Percentiles rank a stretch among this genome's conserved stretches.
These are phyloP conservation scores for Erucastrum elatum DNA, from an alignment of 345 rosid species.

Conservation along the genomic window DNA sequence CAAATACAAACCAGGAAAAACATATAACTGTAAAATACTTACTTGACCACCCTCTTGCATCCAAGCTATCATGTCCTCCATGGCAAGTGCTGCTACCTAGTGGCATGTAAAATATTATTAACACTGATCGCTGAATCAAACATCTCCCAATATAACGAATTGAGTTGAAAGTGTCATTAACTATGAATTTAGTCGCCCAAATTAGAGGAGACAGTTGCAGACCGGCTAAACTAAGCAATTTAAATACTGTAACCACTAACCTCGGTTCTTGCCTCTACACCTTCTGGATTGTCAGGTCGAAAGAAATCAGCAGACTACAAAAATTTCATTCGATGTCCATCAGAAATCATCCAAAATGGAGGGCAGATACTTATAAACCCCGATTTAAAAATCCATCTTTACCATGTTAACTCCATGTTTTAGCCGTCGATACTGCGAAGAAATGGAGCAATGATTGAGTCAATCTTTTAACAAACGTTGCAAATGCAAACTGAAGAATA, in stretches of 20 bases:
- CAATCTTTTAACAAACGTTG: constrained; percentile 16
- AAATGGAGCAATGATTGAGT: constrained; percentile 30
- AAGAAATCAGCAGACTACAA: constrained; percentile 96
- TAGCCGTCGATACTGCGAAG: constrained; percentile 95
- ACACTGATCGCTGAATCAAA: constrained; percentile 37
- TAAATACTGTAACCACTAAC: constrained; percentile 41
- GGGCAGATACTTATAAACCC: constrained; percentile 1
- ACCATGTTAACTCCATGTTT: constrained; percentile 95
- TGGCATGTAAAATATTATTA: constrained; percentile 59
- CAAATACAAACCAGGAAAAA: constrained; percentile 1
- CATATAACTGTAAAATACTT: constrained; percentile 33
- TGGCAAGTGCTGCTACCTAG: constrained; percentile 99
- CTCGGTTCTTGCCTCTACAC: constrained; percentile 98
- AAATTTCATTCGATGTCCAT: constrained; percentile 27
- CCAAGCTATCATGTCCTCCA: constrained; percentile 99
- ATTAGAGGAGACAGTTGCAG: constrained; percentile 6
- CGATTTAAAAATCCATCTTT: constrained; percentile 6
- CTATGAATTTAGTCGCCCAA: neutral
- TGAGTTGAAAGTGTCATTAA: constrained; percentile 15
- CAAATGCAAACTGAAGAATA: constrained; percentile 5
- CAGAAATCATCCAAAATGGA: constrained; percentile 21
- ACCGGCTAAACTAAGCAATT: constrained; percentile 15
- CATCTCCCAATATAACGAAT: constrained; percentile 29
- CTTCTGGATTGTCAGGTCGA: constrained; percentile 96
- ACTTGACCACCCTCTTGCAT: constrained; percentile 99